Conservation (phyloP, 1,284 basidiomycete species). For the Ceratobasidium sp. region DNA sequence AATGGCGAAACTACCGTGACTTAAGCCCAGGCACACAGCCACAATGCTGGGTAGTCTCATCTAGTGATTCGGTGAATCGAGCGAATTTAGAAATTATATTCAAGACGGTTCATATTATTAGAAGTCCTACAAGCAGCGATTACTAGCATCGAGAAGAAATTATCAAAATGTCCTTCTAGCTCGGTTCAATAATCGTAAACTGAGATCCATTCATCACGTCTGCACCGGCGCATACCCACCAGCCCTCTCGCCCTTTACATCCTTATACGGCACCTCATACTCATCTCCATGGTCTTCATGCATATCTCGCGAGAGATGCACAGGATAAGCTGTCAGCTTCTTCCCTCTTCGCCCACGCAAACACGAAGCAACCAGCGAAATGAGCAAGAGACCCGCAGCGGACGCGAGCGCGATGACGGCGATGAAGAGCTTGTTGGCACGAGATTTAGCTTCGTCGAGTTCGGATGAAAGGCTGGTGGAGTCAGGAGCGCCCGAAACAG, state of each 20-base stretch:
- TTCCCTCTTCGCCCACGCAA: background rate
- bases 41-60: too few species aligned
- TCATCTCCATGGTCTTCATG: slow-evolving; percentile 6
- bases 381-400: background rate
- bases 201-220: background rate
- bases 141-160: background rate
- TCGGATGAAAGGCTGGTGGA: background rate
- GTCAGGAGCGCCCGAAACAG: background rate
- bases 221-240: slow-evolving; percentile 22
- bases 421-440: slow-evolving; percentile 4
- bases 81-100: too few species aligned
- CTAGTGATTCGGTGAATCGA: too few species aligned
- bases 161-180: background rate
- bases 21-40: too few species aligned
- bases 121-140: too few species aligned
- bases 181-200: background rate
- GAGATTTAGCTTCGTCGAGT: background rate
- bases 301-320: background rate
- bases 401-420: slow-evolving; percentile 8
- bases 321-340: background rate
- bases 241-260: background rate
- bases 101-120: too few species aligned
- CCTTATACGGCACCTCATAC: background rate
- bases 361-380: background rate
- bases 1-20: too few species aligned